Percentiles rank a stretch among this genome's conserved stretches.
phyloP scores from a whole-genome alignment of 768 basidiomycete species.

The Boletus reticulatus region DNA sequence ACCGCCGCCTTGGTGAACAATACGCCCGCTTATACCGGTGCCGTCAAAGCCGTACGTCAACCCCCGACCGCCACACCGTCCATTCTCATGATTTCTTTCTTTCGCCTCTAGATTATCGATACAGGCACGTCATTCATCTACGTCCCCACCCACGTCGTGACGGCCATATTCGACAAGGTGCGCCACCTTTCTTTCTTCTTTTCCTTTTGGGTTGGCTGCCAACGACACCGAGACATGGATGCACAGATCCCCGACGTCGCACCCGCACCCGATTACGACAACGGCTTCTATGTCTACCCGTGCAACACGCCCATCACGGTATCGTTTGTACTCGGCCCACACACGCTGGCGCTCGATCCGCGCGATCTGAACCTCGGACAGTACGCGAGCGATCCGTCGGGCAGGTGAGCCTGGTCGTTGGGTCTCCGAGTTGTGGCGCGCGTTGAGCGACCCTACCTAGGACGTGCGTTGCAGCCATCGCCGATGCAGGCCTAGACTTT shows the following conservation, averaged over 20 bases:
- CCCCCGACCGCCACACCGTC: neutral
- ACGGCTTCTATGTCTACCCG: constrained; percentile 54
- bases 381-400: constrained; percentile 25
- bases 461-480: constrained; percentile 55
- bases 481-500: constrained; percentile 32
- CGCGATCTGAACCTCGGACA: constrained; percentile 58
- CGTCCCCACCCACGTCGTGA: constrained; percentile 43
- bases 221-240: neutral
- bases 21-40: constrained; percentile 5
- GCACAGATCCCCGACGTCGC: constrained; percentile 50
- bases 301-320: constrained; percentile 40
- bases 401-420: constrained; percentile 22
- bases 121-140: constrained; percentile 69
- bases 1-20: constrained; percentile 40
- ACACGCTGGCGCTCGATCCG: constrained; percentile 40
- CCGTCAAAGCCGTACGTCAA: constrained; percentile 15
- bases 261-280: constrained; percentile 41
- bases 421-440: neutral
- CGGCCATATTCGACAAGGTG: constrained; percentile 46
- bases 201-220: no score
- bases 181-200: neutral
- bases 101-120: constrained; percentile 52
- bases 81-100: neutral
- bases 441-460: constrained; percentile 22
- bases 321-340: constrained; percentile 44